Base-by-base conservation (phyloP, 495 filamentous ascomycete genomes). In the Saxophila tyrrhenica region DNA sequence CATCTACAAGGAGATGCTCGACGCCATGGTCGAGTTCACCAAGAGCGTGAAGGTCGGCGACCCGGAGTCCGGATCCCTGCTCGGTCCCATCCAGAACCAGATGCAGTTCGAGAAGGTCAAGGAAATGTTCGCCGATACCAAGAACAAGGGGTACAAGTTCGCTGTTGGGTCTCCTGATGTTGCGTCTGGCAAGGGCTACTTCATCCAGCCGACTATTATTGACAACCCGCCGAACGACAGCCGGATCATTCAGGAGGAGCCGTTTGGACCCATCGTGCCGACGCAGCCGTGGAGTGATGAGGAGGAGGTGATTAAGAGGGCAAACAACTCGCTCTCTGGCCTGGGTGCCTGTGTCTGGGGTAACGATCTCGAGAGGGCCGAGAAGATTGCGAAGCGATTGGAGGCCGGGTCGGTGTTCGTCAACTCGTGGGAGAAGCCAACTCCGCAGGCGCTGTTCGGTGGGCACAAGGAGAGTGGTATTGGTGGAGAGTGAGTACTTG, bases 381-480 rank as follows among this genome's bases (percentile, higher is more conserved):
- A 64, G 43, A 56, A 67, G n/a, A 69, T 77, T 49, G 73, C 61
- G 1, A 44, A 61, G 25, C 64, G 64, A 16, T 62, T 79, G 13
- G 64, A 77, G 55, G 70, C 72, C 17, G 77, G 77, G n/a, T 71
- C 68, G 32, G 66, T 75, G 15, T 66, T 67, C 32, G 62, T 72
- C 16, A 72, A 75, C 48, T 67, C 68, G 25, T 67, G 51, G 29
- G 68, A 66, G 59, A 71, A 73, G 55, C 66, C 72, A 0, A 69
- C 69, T 0, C 75, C 72, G 45, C 76, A 76, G 54, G 76, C 73
- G 1, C 76, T 75, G 48, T 85, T 85, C 61, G 75, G 70, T 16
- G 83, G 83, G 16, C 75, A 79, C 63, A 85, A 86, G 72, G 72
- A 82, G 56, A 78, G 73, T 54, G 83, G 84, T 1, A 76, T 83